phyloP scores from a whole-genome alignment of 768 basidiomycete species.

The Mycena metata region DNA sequence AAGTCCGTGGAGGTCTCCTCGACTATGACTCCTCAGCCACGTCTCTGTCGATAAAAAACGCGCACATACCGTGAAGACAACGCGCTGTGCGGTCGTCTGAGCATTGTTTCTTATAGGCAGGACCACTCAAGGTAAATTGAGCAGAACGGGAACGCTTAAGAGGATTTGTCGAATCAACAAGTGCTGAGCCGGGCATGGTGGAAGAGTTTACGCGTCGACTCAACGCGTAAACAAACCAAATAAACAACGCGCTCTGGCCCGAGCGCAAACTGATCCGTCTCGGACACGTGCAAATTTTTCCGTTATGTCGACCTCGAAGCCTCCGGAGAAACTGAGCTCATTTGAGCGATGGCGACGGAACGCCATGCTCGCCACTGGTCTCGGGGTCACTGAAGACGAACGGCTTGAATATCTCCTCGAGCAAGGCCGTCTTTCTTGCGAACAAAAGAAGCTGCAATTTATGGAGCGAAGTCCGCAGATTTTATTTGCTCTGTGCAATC shows the following conservation, averaged over 20 bases:
- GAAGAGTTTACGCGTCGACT: slow-evolving; percentile 9
- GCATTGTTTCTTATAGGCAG: slow-evolving; percentile 33
- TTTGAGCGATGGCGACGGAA: slow-evolving; percentile 66
- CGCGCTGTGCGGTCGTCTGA: slow-evolving; percentile 30
- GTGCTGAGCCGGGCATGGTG: slow-evolving; percentile 26
- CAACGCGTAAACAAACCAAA: not conserved
- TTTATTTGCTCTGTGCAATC: slow-evolving; percentile 23
- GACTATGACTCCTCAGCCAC: not conserved
- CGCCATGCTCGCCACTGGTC: slow-evolving; percentile 60
- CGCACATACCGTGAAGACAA: slow-evolving; percentile 20
- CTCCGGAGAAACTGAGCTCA: slow-evolving; percentile 48
- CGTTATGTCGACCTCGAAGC: slow-evolving; percentile 1
- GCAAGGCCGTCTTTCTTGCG: slow-evolving; percentile 63
- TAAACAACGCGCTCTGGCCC: slow-evolving; percentile 12
- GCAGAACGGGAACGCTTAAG: slow-evolving; percentile 28
- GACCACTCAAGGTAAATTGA: not conserved
- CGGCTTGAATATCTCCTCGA: slow-evolving; percentile 55
- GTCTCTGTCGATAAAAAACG: not conserved
- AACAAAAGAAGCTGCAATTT: slow-evolving; percentile 77
- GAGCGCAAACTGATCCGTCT: not conserved
- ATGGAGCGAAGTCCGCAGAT: slow-evolving; percentile 66
- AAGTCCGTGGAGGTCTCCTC: slow-evolving; percentile 17
- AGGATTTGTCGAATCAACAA: slow-evolving; percentile 33
- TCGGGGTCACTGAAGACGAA: slow-evolving; percentile 63
- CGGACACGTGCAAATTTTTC: slow-evolving; percentile 16